Base-by-base conservation (phyloP, 108 stramenopile species). In the Nitzschia inconspicua region DNA sequence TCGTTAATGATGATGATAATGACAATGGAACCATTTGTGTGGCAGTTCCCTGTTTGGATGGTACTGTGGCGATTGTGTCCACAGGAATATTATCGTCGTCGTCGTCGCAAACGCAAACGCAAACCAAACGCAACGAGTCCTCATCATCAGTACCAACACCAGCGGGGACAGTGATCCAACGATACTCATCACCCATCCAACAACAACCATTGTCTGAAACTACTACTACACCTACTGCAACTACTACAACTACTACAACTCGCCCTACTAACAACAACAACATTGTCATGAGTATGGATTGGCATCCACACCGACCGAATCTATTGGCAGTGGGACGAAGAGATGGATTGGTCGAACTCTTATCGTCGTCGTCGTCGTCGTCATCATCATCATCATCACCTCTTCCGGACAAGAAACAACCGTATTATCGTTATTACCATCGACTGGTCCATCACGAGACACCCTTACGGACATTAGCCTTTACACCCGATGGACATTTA, bases 11-110 rank as follows among this genome's bases (percentile, higher is more conserved):
- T n/a, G n/a, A n/a, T n/a, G 23, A 70, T 23, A 28, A 44, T 0
- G 72, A 65, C 40, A 44, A 56, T 16, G 72, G 72, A 3, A 68
- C 66, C 46, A 44, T 82, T 11, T 47, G 65, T 9, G 41, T 70
- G 35, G 79, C 79, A 13, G 68, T 82, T 22, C 66, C 60, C 7
- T 67, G 70, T 24, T 41, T 80, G 55, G 72, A 82, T 63, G 75
- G 75, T 46, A 72, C 72, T 8, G 41, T 82, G 37, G 63, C 72
- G 3, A 22, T 68, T 23, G 66, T 73, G 25, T 58, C 71, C 14
- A 72, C 70, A 0, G 80, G 80, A 8, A n/a, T n/a, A n/a, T 23
- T 80, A 6, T 36, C 42, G 3, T 76, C 70, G 0, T 72, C 80
- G 16, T 57, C 66, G 18, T 29, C 47, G 24, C n/a, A n/a, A n/a